Conservation (phyloP, 768 basidiomycete species). For the Boletus eberwhitei region DNA sequence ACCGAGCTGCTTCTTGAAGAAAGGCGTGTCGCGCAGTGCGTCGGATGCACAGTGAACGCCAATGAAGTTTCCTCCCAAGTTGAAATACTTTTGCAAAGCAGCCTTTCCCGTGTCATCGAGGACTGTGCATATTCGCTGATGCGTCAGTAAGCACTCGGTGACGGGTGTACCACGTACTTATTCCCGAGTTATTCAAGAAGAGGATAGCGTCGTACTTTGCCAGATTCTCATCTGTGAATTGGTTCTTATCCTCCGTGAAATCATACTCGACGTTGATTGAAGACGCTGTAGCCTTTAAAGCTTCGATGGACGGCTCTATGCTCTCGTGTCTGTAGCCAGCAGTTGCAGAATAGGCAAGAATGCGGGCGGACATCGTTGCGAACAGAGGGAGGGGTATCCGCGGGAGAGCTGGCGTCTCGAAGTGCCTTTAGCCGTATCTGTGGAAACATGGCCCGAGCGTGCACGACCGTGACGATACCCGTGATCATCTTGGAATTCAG, state of each 20-base stretch:
- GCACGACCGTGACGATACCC: not conserved
- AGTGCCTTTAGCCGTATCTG: not conserved
- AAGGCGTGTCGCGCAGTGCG: constrained; percentile 53
- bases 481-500: constrained; percentile 18
- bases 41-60: constrained; percentile 68
- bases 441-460: not conserved
- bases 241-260: constrained; percentile 56
- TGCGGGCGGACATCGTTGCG: constrained; percentile 27
- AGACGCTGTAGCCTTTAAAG: constrained; percentile 44
- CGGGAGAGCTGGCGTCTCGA: not conserved
- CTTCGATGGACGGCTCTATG: constrained; percentile 66
- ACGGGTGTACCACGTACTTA: constrained; percentile 43
- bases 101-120: constrained; percentile 55
- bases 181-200: constrained; percentile 67
- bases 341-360: constrained; percentile 64
- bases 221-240: constrained; percentile 56
- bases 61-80: constrained; percentile 67
- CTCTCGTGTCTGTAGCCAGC: constrained; percentile 67
- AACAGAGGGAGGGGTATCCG: not conserved
- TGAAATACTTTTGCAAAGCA: constrained; percentile 62
- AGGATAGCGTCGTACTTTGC: constrained; percentile 60
- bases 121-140: constrained; percentile 32
- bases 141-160: not conserved
- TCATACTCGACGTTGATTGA: constrained; percentile 54
- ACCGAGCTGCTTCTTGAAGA: constrained; percentile 60